These are phyloP conservation scores for Voacanga thouarsii DNA, from an alignment of 257 asterid genomes.

Conservation along the genomic window DNA sequence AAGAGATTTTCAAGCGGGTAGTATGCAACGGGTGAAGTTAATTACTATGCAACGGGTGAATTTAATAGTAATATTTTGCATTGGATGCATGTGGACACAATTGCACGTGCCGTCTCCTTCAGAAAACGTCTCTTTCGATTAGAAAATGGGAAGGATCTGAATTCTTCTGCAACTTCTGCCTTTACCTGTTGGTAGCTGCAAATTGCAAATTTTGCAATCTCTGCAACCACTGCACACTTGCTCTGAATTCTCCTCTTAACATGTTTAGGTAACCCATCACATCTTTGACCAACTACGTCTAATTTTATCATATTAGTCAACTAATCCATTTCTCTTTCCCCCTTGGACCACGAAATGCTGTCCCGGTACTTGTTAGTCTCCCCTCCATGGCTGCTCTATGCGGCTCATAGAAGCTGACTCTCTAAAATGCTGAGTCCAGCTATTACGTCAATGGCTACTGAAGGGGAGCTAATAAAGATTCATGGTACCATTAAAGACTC, in stretches of 20 bases:
- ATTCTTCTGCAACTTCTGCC: neutral
- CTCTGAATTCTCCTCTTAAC: neutral
- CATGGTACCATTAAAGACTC: neutral
- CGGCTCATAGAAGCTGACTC: too few relatives aligned
- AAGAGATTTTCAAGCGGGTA: too few relatives aligned
- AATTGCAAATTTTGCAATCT: neutral
- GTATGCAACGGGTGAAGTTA: too few relatives aligned
- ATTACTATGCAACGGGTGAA: too few relatives aligned
- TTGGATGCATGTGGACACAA: too few relatives aligned
- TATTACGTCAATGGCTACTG: too few relatives aligned
- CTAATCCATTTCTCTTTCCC: neutral
- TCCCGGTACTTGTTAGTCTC: too few relatives aligned
- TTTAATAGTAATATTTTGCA: too few relatives aligned
- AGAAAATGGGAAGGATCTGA: neutral
- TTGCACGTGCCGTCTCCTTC: too few relatives aligned
- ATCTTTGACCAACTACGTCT: neutral
- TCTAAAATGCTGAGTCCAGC: too few relatives aligned
- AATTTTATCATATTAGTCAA: neutral
- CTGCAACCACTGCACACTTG: neutral
- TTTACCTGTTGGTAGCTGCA: neutral
- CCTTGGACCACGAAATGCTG: too few relatives aligned
- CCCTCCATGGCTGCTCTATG: too few relatives aligned
- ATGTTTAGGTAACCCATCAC: neutral
- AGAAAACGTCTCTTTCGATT: neutral
- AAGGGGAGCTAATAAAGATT: neutral